These are phyloP conservation scores for Scolecobasidium constrictum DNA, from an alignment of 2,329 filamentous ascomycete species.

Conservation along the genomic window DNA sequence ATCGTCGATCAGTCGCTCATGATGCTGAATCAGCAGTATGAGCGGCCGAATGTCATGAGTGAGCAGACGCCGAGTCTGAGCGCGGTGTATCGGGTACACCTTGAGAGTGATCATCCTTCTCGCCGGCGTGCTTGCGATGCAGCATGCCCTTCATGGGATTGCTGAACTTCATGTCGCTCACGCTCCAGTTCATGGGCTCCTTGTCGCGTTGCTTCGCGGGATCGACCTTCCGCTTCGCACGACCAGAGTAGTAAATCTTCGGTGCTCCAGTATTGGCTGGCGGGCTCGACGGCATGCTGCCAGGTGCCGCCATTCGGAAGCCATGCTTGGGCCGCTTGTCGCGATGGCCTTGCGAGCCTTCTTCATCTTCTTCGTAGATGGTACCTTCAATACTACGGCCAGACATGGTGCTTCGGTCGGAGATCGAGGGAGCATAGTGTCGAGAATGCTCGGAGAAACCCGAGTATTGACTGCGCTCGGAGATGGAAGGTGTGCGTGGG, in stretches of 20 bases:
- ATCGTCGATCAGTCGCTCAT: no score
- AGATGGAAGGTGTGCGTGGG: not conserved
- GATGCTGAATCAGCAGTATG: no score
- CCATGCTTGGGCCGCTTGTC: constrained; percentile 17
- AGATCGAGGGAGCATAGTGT: constrained; percentile 5
- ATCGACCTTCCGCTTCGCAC: constrained; percentile 30
- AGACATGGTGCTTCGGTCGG: constrained; percentile 8
- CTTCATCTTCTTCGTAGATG: constrained; percentile 24
- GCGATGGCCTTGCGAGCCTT: constrained; percentile 11
- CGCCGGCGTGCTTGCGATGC: constrained; percentile 8
- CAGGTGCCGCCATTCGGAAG: not conserved
- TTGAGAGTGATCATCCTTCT: constrained; percentile 3
- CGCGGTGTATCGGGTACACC: no score
- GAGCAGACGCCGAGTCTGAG: not conserved
- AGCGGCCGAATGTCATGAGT: no score
- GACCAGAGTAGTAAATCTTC: constrained; percentile 26
- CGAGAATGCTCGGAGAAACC: not conserved
- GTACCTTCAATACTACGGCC: constrained; percentile 6
- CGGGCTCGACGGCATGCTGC: constrained; percentile 6
- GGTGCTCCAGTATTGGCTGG: constrained; percentile 14
- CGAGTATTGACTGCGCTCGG: not conserved
- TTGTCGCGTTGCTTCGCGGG: constrained; percentile 25
- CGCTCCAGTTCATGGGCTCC: constrained; percentile 18
- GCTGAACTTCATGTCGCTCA: constrained; percentile 8
- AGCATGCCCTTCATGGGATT: constrained; percentile 8